Evolutionary conservation across 192 early-diverging fungal species (phyloP).

Genomic region (Jimgerdemannia lactiflua): DNA sequence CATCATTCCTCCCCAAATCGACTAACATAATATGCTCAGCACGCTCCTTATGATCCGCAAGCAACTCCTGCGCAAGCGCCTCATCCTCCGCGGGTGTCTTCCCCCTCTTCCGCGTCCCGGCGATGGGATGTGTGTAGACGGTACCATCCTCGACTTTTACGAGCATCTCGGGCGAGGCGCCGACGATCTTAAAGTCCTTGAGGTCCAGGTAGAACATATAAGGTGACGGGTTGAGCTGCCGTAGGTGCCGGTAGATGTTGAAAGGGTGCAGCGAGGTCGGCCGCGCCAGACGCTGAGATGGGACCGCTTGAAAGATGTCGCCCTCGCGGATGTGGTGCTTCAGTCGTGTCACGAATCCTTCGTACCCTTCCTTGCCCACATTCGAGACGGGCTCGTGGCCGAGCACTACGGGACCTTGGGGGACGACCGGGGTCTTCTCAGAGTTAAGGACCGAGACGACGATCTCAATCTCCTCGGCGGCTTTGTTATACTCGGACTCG

Average conservation of each 20-base stretch:
- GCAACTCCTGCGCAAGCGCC: conserved; percentile 83
- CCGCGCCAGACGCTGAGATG: conserved; percentile 86
- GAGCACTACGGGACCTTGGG: conserved; percentile 69
- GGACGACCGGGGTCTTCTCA: conserved; percentile 72
- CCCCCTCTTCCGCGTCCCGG: conserved; percentile 93
- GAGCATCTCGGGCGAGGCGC: conserved; percentile 98
- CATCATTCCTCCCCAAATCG: conserved; percentile 98
- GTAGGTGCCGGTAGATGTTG: conserved; percentile 95
- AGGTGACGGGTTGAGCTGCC: conserved; percentile 97
- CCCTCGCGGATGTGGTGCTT: conserved; percentile 93
- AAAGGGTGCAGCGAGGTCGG: conserved; percentile 92
- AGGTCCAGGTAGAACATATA: conserved; percentile 99
- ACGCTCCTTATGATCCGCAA: conserved; percentile 93
- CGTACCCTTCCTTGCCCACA: conserved; percentile 89
- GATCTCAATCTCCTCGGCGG: conserved; percentile 62
- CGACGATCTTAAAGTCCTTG: conserved; percentile 91
- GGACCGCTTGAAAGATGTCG: conserved; percentile 98
- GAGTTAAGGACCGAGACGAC: conserved; percentile 67
- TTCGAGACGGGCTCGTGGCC: conserved; percentile 78
- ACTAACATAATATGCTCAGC: conserved; percentile 99
- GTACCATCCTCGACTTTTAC: conserved; percentile 81
- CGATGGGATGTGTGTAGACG: conserved; percentile 96
- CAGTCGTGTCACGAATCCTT: conserved; percentile 79
- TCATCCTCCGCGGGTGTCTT: conserved; percentile 83
- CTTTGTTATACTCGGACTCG: conserved; percentile 64